A percentile compares a stretch with the other conserved stretches of the same genome.
phyloP scores from a whole-genome alignment of 1,284 basidiomycete species.

The Malassezia dermatis region DNA sequence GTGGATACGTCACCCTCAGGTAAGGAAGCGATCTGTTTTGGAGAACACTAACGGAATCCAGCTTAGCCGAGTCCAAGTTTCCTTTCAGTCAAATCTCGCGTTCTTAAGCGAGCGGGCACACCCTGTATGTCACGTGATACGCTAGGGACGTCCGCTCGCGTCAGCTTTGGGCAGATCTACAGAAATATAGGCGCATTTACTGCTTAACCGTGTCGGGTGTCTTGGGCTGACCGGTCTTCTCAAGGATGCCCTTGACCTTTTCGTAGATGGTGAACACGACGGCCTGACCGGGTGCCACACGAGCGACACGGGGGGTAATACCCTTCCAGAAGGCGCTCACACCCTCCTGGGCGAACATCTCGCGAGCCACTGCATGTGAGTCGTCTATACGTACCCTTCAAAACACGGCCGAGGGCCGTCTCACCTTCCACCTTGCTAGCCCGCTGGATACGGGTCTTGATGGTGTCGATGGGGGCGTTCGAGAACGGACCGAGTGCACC shows the following conservation, averaged over 20 bases:
- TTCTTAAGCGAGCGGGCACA: background rate
- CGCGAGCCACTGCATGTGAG: slow-evolving; percentile 52
- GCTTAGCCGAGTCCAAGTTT: background rate
- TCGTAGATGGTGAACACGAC: slow-evolving; percentile 53
- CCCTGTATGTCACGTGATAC: background rate
- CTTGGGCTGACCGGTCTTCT: slow-evolving; percentile 15
- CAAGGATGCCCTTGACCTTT: slow-evolving; percentile 44
- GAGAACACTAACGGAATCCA: background rate
- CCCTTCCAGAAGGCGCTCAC: slow-evolving; percentile 68
- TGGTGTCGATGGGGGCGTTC: slow-evolving; percentile 93
- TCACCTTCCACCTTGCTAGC: slow-evolving; percentile 66
- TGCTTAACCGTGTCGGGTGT: background rate
- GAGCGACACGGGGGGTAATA: slow-evolving; percentile 87
- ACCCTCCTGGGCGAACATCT: slow-evolving; percentile 91
- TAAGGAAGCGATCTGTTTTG: background rate
- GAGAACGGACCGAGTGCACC: slow-evolving; percentile 94
- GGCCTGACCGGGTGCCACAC: slow-evolving; percentile 69
- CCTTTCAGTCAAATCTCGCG: background rate
- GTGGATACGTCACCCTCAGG: background rate
- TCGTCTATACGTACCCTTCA: slow-evolving; percentile 43
- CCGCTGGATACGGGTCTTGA: slow-evolving; percentile 79
- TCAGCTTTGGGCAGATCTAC: background rate
- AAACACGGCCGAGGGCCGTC: slow-evolving; percentile 63
- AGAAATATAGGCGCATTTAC: background rate
- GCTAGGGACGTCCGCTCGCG: background rate